A percentile compares a stretch with the other conserved stretches of the same genome.
Conservation (phyloP, 495 filamentous ascomycete species). For the Geopyxis carbonaria region DNA sequence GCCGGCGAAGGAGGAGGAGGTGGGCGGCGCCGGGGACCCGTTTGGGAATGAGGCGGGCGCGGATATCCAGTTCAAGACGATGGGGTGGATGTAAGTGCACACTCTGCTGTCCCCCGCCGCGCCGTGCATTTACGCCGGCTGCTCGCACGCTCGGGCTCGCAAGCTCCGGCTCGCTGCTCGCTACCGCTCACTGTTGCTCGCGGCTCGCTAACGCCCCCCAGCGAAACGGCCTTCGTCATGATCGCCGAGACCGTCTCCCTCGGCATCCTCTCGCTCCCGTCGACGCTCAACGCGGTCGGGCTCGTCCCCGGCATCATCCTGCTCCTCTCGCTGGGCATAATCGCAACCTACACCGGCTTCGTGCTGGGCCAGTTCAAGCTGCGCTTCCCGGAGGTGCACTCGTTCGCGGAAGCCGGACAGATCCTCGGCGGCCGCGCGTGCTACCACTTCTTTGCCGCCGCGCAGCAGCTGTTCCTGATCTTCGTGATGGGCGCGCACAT, state of each 20-base stretch:
- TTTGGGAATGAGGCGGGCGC: constrained; percentile 29
- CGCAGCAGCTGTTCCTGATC: constrained; percentile 49
- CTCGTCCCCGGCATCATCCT: constrained; percentile 33
- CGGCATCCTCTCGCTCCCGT: constrained; percentile 42
- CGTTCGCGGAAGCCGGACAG: constrained; percentile 54
- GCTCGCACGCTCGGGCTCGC: background rate
- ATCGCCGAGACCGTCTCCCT: constrained; percentile 47
- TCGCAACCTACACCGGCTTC: constrained; percentile 62
- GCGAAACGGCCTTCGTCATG: constrained; percentile 36
- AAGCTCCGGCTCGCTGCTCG: background rate
- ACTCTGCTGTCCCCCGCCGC: too few relatives aligned
- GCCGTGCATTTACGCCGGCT: background rate
- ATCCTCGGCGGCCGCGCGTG: constrained; percentile 47
- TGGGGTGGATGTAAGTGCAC: constrained; percentile 39
- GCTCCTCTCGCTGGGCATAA: constrained; percentile 35
- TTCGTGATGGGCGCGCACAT: constrained; percentile 67
- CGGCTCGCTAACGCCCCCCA: background rate
- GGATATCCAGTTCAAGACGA: constrained; percentile 41
- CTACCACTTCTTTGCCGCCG: constrained; percentile 45
- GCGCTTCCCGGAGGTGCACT: constrained; percentile 50
- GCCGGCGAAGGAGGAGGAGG: background rate
- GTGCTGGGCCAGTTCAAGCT: constrained; percentile 65
- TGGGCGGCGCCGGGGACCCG: constrained; percentile 4
- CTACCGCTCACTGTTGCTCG: background rate
- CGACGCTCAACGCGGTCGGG: constrained; percentile 37